Base-by-base conservation (phyloP, 805 yeast species). In the Huiozyma sinensis region DNA sequence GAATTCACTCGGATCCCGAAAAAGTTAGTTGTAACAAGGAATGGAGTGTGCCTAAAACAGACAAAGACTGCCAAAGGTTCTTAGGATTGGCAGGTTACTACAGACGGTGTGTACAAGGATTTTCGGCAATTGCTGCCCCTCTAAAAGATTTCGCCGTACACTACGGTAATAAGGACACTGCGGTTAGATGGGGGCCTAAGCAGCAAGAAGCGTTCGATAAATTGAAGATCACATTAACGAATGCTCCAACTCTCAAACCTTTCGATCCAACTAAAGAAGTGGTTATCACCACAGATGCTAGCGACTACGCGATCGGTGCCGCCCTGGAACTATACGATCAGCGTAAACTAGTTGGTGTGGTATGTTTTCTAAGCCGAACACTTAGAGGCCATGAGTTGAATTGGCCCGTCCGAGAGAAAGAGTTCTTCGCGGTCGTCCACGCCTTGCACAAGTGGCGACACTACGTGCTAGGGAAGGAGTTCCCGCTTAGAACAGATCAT, bases 361-460 rank as follows among this genome's bases (percentile, higher is more conserved):
- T 41, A 11, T 31, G 34, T 6, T 41, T 35, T 28, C 11, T 36
- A 6, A 35, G 28, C 27, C 11, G 12, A 12, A 28, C 31, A 2
- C 12, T 38, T 6, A 10, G 29, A 11, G 34, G 36, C 3, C 30
- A 40, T 32, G 37, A 33, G 33, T 27, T 40, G 13, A 40, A 40
- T 24, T 40, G 43, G 43, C 30, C 43, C 13, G 28, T 40, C 11
- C 24, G 43, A 9, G 43, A 40, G 13, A 40, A 40, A 27, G 43
- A 40, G 29, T 33, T 33, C n/a, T 40, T 17, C 27, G 43, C 43
- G 7, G 33, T 40, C 27, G 38, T 33, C 2, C 12, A 17, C 7
- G 8, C 32, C 9, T 41, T 41, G 8, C 17, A 28, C 24, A 34
- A 12, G 4, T 41, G 43, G 43, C 13, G 17, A 28, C 38, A 41